Evolutionary conservation across 352 stramenopile genomes (phyloP), one percentile per base, ranked within the genome.

Genomic region (Paralagenidium karlingii): DNA sequence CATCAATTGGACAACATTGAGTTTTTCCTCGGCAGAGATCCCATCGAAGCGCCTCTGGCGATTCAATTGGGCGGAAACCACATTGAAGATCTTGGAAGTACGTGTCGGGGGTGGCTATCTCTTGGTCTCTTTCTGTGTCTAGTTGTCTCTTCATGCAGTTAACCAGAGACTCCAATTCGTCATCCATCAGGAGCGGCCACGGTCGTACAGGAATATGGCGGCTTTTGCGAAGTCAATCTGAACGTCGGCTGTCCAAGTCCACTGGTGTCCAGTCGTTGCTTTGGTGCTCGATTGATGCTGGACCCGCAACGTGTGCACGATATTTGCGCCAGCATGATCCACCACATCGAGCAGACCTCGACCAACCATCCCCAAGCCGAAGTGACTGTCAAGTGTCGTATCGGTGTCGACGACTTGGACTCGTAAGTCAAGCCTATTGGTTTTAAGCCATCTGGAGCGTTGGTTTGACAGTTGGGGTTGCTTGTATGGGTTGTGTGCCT

Each of bases 381-480:
- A 8, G 78, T 99, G 20, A 98, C 94, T 0, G 94, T 99, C 47
- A 99, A 99, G 60, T 99, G 96, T 60, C 83, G 96, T 24, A 97
- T 99, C 38, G 96, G 96, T 1, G 69, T 97, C 4, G 93, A 98
- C 51, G 62, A 97, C 47, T 74, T 94, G 38, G 82, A 98, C 60
- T 89, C 85, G 49, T n/a, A n/a, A n/a, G n/a, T n/a, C n/a, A n/a
- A n/a, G n/a, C n/a, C n/a, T n/a, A n/a, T n/a, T n/a, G n/a, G n/a
- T n/a, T n/a, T n/a, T n/a, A n/a, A n/a, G n/a, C n/a, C n/a, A n/a
- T n/a, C n/a, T n/a, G n/a, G n/a, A n/a, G n/a, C n/a, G n/a, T n/a
- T n/a, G n/a, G n/a, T n/a, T n/a, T n/a, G n/a, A n/a, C n/a, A n/a
- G n/a, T n/a, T n/a, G n/a, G n/a, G n/a, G n/a, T n/a, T n/a, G n/a